A percentile compares a stretch with the other conserved stretches of the same genome.
Conservation (phyloP, 371 early-diverging fungal genomes). For the Syncephalastrum contaminatum region DNA sequence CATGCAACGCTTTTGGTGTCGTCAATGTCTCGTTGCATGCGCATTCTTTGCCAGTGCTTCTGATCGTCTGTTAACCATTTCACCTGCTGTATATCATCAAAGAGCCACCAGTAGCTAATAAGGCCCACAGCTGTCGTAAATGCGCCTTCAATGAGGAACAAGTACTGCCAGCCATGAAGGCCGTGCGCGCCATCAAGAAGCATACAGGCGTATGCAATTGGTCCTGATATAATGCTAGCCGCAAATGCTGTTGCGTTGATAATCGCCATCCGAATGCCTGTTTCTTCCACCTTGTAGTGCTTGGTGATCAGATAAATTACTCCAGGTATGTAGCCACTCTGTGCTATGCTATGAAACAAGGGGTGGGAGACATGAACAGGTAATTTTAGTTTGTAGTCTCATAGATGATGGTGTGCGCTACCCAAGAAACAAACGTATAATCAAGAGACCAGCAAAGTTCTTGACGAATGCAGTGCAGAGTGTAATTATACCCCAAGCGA, state of each 20-base stretch:
- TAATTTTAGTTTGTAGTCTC: no score
- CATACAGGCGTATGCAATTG: constrained; percentile 22
- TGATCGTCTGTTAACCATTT: constrained; percentile 33
- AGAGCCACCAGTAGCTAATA: constrained; percentile 21
- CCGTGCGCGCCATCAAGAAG: constrained; percentile 25
- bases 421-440: constrained; percentile 30
- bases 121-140: constrained; percentile 23
- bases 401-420: constrained; percentile 9
- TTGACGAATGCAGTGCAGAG: constrained; percentile 25
- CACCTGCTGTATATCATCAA: constrained; percentile 26
- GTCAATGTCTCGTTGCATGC: neutral
- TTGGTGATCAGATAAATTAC: constrained; percentile 26
- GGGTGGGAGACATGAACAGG: neutral
- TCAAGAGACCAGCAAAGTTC: constrained; percentile 18
- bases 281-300: constrained; percentile 27
- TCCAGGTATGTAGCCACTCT: constrained; percentile 39
- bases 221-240: constrained; percentile 29
- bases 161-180: constrained; percentile 34
- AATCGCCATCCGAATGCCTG: constrained; percentile 25
- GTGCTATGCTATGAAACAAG: constrained; percentile 19
- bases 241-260: constrained; percentile 25
- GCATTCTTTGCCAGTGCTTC: constrained; percentile 20
- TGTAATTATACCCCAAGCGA: constrained; percentile 35
- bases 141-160: constrained; percentile 32
- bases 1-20: neutral